Evolutionary conservation across 2,329 filamentous ascomycete genomes (phyloP), one percentile per base, ranked within the genome.

Genomic region (Penicillium sp.): DNA sequence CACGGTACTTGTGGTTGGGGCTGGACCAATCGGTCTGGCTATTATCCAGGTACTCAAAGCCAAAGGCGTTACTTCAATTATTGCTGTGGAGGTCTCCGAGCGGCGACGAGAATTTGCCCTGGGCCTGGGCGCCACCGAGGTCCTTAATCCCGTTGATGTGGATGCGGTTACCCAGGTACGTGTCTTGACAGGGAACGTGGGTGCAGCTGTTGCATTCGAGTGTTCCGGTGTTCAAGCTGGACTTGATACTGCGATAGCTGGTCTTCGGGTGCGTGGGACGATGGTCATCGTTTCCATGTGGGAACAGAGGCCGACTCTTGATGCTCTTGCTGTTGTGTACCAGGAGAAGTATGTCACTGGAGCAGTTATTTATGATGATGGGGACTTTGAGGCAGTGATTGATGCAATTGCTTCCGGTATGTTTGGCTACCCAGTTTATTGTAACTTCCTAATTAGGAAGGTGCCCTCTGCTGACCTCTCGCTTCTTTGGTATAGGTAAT

Each of bases 271-370:
- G 0, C 75, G 80, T 33, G 85, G 84, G 0, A 83, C 81, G 0
- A 75, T 87, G 0, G 78, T 86, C 3, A 86, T 87, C 57, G 78
- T 88, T 7, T 84, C 84, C 0, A 80, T 87, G 5, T 87, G 83
- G 84, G 83, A 85, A 59, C 80, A 78, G 54, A 76, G 75, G 31
- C 76, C 84, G 5, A 75, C 75, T 0, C 79, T 87, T 55, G 75
- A 82, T 58, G 78, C 80, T 1, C 82, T 82, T 60, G 76, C 78
- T 65, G 62, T 84, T 14, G 75, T 84, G 0, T 77, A 80, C 44
- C 75, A 75, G 4, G 82, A 86, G 67, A 82, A 80, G 50, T 77
- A 74, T 50, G 80, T 82, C 54, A 72, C 77, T 9, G 78, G 78
- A 14, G 67, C 71, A 10, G 63, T 80, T 14, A 77, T 79, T 3